Base-by-base conservation (phyloP, 164 flowering plant species). In the Magnolia sinica region DNA sequence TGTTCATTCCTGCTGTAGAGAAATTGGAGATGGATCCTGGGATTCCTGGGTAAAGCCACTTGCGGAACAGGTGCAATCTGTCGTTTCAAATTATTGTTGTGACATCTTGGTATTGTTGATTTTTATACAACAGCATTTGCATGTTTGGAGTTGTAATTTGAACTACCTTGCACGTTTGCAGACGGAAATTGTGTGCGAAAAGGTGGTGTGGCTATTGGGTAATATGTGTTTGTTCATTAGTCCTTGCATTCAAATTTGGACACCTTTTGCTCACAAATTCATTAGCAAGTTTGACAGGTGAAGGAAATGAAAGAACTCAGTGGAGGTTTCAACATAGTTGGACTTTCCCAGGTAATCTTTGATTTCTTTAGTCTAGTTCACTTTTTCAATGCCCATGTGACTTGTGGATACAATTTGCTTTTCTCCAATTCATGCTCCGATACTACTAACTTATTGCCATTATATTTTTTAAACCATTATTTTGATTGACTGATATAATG, bases 21-120 rank as follows among this genome's bases (percentile, higher is more conserved):
- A 94, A 88, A 84, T 96, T 79, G 98, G 99, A 77, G 81, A 85
- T 85, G 99, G 99, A 77, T 3, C 88, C 67, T 88, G 92, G 95
- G 98, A 93, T 88, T 96, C 99, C 45, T 94, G 99, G 99, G 89
- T 93, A 83, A 82, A 83, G 86, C 90, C 99, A 22, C 87, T 96
- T 49, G 79, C 69, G 50, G 83, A 90, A 69, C 99, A 96, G 92
- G 99, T 87, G 20, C 73, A 76, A 70, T 22, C 14, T 49, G 16
- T 16, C 11, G 19, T 74, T 64, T 18, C 20, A 1, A 61, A 13
- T 16, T 55, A 16, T 59, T 8, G 23, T 23, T 70, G 19, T 74
- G 16, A 20, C n/a, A 49, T 10, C 13, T 50, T 49, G 73, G 20
- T 16, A 49, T 70, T 20, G 18, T 45, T 14, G 24, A 49, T 19